Base-by-base conservation (phyloP, 192 early-diverging fungal genomes). In the Podila verticillata region DNA sequence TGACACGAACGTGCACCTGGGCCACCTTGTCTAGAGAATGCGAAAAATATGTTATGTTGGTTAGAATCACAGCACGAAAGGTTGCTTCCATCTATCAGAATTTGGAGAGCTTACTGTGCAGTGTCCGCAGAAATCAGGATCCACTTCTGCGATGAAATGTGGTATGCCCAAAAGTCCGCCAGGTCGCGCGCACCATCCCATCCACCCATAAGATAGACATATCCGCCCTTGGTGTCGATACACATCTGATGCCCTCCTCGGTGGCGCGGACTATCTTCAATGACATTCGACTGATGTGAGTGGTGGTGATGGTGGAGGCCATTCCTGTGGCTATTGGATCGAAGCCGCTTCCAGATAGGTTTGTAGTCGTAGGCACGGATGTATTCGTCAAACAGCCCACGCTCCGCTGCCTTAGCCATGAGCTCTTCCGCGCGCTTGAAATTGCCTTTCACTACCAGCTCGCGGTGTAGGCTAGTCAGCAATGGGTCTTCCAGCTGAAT, bases 221-320 rank as follows among this genome's bases (percentile, higher is more conserved):
- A 72, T 24, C 92, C 82, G 56, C 86, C 71, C 51, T 77, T 65
- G 28, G 73, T 51, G 75, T 99, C 96, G 28, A 98, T 90, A 70
- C 93, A 95, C 97, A 98, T 97, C 78, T 98, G 98, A 83, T 99
- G 98, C 7, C 97, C 98, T 54, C 97, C 97, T 51, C 98, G 86
- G 34, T 91, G 89, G 29, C 88, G 75, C 19, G 93, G 94, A 35
- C 75, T 69, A 5, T 81, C 57, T 1, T 77, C 82, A 19, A 49
- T 4, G 3, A 56, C 48, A 3, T n/a, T n/a, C 0, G 68, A 48
- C 44, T 85, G 83, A 69, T 59, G 49, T 17, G 56, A 67, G 51
- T 70, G 69, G 28, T 72, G 75, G 9, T 82, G 72, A 15, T 82
- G 68, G n/a, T 82, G 72, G 5, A 58, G 15, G 1, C 66, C 80